These are phyloP conservation scores for Umbelopsis sp. DNA, from an alignment of 192 early-diverging fungal species.

Conservation along the genomic window DNA sequence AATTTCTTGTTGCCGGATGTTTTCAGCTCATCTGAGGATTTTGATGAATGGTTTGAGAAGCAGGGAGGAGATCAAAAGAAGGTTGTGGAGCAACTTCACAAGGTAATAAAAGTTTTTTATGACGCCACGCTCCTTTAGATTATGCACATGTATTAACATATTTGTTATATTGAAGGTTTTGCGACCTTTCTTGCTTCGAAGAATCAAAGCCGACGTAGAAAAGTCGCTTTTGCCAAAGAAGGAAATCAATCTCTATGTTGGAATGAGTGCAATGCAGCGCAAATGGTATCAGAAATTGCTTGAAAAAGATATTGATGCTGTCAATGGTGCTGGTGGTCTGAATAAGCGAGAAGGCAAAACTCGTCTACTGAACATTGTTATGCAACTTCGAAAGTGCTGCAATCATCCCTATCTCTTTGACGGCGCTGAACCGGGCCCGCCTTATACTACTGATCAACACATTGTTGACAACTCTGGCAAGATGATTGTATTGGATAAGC, in stretches of 20 bases:
- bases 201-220: constrained; percentile 95
- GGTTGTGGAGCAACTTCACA: constrained; percentile 63
- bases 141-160: constrained; percentile 23
- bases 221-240: constrained; percentile 95
- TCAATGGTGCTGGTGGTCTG: constrained; percentile 79
- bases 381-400: constrained; percentile 96
- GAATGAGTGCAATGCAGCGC: constrained; percentile 92
- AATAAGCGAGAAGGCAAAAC: constrained; percentile 86
- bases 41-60: constrained; percentile 91
- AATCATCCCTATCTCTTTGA: constrained; percentile 96
- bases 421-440: constrained; percentile 90
- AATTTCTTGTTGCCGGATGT: constrained; percentile 98
- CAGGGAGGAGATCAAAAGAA: constrained; percentile 75
- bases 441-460: constrained; percentile 96
- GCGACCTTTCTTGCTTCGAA: constrained; percentile 84
- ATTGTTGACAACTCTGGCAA: constrained; percentile 94
- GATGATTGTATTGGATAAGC: constrained; percentile 91
- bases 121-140: not conserved
- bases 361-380: constrained; percentile 89
- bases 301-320: constrained; percentile 96
- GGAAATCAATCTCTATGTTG: constrained; percentile 89
- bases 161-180: constrained; percentile 51
- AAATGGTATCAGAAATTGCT: constrained; percentile 95
- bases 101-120: constrained; percentile 32
- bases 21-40: constrained; percentile 91